Evolutionary conservation across 768 basidiomycete genomes (phyloP), one percentile per base, ranked within the genome.

Genomic region (Panaeolus cyanescens): DNA sequence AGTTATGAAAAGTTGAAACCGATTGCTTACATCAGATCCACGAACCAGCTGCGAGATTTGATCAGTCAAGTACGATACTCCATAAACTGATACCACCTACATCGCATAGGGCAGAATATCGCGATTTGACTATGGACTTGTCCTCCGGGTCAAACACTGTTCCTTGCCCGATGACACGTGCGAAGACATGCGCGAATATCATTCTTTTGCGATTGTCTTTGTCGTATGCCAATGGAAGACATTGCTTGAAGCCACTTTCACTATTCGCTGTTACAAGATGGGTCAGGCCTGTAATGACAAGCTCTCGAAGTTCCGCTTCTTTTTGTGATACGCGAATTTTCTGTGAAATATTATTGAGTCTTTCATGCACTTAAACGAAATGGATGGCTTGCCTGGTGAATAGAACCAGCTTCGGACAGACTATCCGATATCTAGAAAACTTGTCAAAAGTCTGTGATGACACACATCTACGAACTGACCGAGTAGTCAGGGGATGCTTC

Each of bases 241-340:
- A 94, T 71, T 96, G 92, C 71, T 94, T 95, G 70, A 96, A 87
- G 5, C 93, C 95, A 66, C 86, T 89, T 68, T 95, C 92, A 15
- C 91, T 88, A 69, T 96, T 96, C 12, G 93, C 85, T 32, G 83
- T 85, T 59, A 96, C 88, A 5, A 96, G 79, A 62, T 94, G 88
- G 0, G 93, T 85, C 6, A 96, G 82, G 1, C 91, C 92, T 5
- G 86, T 83, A 61, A 96, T 91, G 40, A 93, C 87, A 15, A 92
- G 77, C 61, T 93, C 89, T 13, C 90, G 85, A 37, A 93, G 74
- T 59, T 90, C 88, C 0, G 82, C 81, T 56, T 85, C 85, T 65
- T 80, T 81, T 53, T 82, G 81, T 5, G 81, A 80, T 5, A 71
- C 60, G 12, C 77, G 76, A 61, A 75, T 74, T 71, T 77, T 82